Conservation (phyloP, 352 stramenopile species). For the Phytophthora uliginosa region DNA sequence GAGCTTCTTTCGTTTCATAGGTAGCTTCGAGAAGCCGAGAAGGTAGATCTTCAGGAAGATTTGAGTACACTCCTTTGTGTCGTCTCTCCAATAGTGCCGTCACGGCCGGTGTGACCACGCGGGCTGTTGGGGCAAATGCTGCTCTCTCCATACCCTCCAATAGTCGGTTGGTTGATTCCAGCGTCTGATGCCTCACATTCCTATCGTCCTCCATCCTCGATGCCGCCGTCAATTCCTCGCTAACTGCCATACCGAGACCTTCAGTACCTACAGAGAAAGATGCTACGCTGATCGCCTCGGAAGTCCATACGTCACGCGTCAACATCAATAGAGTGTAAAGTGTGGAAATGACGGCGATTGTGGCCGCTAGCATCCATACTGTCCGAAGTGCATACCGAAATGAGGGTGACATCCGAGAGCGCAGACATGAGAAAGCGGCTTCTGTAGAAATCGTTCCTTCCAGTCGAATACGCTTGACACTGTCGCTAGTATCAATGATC, state of each 20-base stretch:
- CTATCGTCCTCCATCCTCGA: background rate
- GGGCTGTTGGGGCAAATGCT: constrained; percentile 24
- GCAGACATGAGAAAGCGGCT: constrained; percentile 43
- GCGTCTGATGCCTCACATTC: background rate
- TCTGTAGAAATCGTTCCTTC: constrained; percentile 34
- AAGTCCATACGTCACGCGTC: constrained; percentile 25
- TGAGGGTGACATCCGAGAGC: constrained; percentile 22
- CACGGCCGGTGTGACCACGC: constrained; percentile 32
- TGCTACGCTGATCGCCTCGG: background rate
- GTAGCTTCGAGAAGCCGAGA: background rate
- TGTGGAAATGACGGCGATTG: constrained; percentile 15
- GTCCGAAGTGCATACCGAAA: constrained; percentile 11
- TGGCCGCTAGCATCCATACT: constrained; percentile 28
- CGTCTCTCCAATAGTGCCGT: constrained; percentile 32
- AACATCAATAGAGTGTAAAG: constrained; percentile 15
- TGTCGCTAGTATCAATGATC: constrained; percentile 42
- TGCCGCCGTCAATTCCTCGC: background rate
- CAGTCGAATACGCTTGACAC: constrained; percentile 35
- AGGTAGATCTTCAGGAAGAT: background rate
- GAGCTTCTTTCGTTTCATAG: background rate
- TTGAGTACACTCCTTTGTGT: constrained; percentile 22
- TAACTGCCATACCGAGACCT: background rate
- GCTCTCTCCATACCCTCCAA: constrained; percentile 33
- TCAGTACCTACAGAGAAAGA: background rate
- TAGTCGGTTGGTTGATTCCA: constrained; percentile 11